phyloP scores from a whole-genome alignment of 2,329 filamentous ascomycete genomes.

The Trichoderma sp. region DNA sequence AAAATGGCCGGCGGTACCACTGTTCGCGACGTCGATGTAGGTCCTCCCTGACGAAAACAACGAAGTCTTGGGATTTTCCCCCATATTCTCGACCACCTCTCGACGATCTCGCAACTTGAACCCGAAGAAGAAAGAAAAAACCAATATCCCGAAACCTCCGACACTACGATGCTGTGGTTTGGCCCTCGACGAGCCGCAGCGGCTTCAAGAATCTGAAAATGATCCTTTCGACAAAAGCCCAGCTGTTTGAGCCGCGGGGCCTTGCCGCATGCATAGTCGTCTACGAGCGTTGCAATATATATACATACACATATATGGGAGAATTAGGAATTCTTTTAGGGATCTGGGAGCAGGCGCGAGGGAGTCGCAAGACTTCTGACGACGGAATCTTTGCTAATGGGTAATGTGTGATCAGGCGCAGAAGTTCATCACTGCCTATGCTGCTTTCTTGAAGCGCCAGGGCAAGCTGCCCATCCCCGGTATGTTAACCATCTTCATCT shows the following conservation, averaged over 20 bases:
- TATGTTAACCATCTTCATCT: conserved; percentile 51
- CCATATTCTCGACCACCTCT: conserved; percentile 23
- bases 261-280: conserved; percentile 9
- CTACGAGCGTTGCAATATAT: conserved; percentile 28
- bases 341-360: conserved; percentile 67
- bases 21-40: conserved; percentile 85
- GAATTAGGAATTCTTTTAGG: conserved; percentile 30
- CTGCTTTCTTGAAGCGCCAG: conserved; percentile 90
- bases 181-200: conserved; percentile 13
- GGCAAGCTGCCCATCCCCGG: conserved; percentile 89
- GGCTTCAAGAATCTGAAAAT: conserved; percentile 19
- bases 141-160: conserved; percentile 24
- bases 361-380: conserved; percentile 72
- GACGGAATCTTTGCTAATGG: conserved; percentile 73
- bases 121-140: conserved; percentile 27
- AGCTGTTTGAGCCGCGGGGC: conserved; percentile 13
- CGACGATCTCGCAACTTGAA: conserved; percentile 32
- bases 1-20: conserved; percentile 79
- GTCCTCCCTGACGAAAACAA: conserved; percentile 45
- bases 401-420: conserved; percentile 65
- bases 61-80: conserved; percentile 26
- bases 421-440: conserved; percentile 86
- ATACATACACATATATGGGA: conserved; percentile 23
- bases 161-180: conserved; percentile 21
- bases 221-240: conserved; percentile 1